Base-by-base conservation (phyloP, 306 rosid species). In the Pueraria montana region DNA sequence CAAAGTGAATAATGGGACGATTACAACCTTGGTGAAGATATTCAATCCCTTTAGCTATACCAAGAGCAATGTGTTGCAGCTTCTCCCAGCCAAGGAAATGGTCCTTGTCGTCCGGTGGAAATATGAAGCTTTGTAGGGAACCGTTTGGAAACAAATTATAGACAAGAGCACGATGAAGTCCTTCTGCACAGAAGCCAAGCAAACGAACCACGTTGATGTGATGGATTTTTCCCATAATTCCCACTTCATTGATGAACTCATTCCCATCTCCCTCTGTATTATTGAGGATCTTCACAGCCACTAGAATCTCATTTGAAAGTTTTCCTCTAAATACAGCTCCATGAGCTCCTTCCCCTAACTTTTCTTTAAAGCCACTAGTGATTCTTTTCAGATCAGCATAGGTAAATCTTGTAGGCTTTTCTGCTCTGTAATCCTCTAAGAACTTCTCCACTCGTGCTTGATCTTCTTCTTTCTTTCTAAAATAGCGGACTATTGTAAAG, bases 11-110 rank as follows among this genome's bases (percentile, higher is more conserved):
- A 27, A 62, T 62, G 11, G 38, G 68, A 4, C 11, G 68, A 26
- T 62, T 62, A 14, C 68, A 26, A 62, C 68, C 68, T 62, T 26
- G 68, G 13, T 62, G 68, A 62, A 62, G 68, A 62, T 62, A 62
- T 18, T 62, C 68, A 24, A 62, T 62, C 20, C 68, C 68, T 27
- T 62, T 62, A 27, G 68, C 40, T 62, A 62, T 62, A 12, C 68
- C 68, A 4, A 27, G n/a, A 4, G 40, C 40, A 62, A 62, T 27
- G 40, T 14, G 18, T 62, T 62, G 68, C n/a, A 62, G 20, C 68
- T 13, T 62, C 18, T 62, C 40, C 68, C 68, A 62, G 10, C 68
- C 68, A 62, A 62, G 68, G 40, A 62, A 62, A 24, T 24, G n/a
- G 12, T 62, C 38, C 40, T 2, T 26, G 68, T 62, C 18, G 2